phyloP scores from a whole-genome alignment of 805 yeast species.

The Zygotorulaspora sp. region DNA sequence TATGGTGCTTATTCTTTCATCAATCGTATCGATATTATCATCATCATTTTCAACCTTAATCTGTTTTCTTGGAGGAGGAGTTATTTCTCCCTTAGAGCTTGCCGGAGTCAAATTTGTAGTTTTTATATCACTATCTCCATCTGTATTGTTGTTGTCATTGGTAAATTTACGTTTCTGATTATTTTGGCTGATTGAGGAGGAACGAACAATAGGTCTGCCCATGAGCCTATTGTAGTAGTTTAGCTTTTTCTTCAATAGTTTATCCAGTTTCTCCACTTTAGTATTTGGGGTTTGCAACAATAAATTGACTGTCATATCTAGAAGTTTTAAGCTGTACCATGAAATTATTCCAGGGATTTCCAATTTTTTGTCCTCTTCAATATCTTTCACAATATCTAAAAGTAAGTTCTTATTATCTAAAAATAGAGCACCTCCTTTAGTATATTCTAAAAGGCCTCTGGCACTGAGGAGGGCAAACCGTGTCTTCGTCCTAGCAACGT shows the following conservation, averaged over 20 bases:
- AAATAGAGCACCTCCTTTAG: conserved; percentile 75
- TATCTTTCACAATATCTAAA: conserved; percentile 44
- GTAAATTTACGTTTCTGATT: conserved; percentile 2
- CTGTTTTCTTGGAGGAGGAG: conserved; percentile 13
- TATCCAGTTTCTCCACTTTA: conserved; percentile 29
- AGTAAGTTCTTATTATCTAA: conserved; percentile 62
- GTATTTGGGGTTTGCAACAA: conserved; percentile 52
- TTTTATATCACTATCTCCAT: conserved; percentile 9
- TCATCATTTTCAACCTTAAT: conserved; percentile 14
- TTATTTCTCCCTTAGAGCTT: conserved; percentile 12
- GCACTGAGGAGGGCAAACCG: conserved; percentile 63
- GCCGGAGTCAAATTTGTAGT: conserved; percentile 10
- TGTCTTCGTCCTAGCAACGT: conserved; percentile 57
- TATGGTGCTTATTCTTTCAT: neutral
- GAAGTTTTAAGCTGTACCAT: conserved; percentile 47
- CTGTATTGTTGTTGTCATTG: conserved; percentile 8
- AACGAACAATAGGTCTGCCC: conserved; percentile 22
- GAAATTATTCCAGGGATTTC: conserved; percentile 62
- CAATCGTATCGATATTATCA: neutral
- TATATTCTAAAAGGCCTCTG: conserved; percentile 73
- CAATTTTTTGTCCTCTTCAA: conserved; percentile 47
- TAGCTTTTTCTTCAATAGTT: conserved; percentile 26
- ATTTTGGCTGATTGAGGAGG: conserved; percentile 2
- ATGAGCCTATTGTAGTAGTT: conserved; percentile 28
- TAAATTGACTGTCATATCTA: conserved; percentile 57